These are phyloP conservation scores for Neopestalotiopsis rosae DNA, from an alignment of 2,329 filamentous ascomycete species.

Conservation along the genomic window DNA sequence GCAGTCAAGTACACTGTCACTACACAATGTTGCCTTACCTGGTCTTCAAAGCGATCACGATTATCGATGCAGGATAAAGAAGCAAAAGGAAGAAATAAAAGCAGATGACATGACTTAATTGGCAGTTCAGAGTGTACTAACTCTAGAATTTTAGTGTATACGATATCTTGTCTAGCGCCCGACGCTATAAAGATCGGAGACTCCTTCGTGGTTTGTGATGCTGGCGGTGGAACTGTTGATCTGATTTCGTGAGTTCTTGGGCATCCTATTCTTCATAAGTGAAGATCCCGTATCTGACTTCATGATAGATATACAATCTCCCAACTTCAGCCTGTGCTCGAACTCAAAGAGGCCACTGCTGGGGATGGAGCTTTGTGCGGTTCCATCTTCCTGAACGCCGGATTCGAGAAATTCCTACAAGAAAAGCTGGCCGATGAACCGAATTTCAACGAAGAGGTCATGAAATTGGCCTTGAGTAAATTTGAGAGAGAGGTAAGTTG, in stretches of 20 bases:
- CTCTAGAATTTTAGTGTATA: neutral
- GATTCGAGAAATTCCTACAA: conserved; percentile 51
- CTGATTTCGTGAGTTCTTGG: conserved; percentile 44
- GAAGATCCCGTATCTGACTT: neutral
- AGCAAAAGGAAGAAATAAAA: too few species aligned
- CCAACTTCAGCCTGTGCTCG: conserved; percentile 46
- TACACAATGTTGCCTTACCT: too few species aligned
- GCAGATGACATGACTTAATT: too few species aligned
- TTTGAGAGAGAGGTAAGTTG: conserved; percentile 43
- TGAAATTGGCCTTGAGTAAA: conserved; percentile 45
- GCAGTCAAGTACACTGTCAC: too few species aligned
- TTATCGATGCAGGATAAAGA: too few species aligned
- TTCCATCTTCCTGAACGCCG: conserved; percentile 53
- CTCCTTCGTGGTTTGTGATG: conserved; percentile 58
- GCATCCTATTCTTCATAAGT: neutral
- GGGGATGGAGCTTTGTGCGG: conserved; percentile 57
- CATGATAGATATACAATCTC: conserved; percentile 47
- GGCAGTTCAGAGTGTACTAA: neutral
- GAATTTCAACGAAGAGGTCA: conserved; percentile 46
- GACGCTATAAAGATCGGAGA: conserved; percentile 49
- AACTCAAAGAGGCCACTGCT: conserved; percentile 55
- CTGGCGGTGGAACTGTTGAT: conserved; percentile 50
- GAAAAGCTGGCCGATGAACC: conserved; percentile 49
- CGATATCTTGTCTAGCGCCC: conserved; percentile 40
- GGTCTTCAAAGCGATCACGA: too few species aligned